A percentile compares a stretch with the other conserved stretches of the same genome.
Conservation (phyloP, 2,329 filamentous ascomycete genomes). For the Verticillium nonalfalfae region DNA sequence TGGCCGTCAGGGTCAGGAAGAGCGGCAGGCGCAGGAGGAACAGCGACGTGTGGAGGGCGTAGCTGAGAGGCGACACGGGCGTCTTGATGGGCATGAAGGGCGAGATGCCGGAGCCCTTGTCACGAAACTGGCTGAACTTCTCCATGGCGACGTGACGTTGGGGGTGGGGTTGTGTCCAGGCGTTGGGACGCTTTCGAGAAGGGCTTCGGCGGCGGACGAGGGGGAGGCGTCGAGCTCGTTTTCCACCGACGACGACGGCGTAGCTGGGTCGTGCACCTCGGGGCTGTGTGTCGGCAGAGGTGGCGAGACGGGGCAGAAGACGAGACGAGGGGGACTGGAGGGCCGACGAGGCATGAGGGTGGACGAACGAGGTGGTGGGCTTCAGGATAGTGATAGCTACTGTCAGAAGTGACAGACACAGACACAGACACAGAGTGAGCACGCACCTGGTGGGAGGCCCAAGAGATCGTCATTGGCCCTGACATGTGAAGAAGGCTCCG, state of each 20-base stretch:
- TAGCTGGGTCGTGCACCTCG: background rate
- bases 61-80: conserved; percentile 54
- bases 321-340: background rate
- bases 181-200: too few species aligned
- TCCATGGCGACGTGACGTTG: conserved; percentile 56
- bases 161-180: background rate
- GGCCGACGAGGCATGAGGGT: background rate
- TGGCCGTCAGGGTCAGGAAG: conserved; percentile 58
- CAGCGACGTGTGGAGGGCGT: conserved; percentile 61
- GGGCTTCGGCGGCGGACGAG: too few species aligned
- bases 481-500: background rate
- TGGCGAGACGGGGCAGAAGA: background rate
- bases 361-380: background rate
- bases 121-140: conserved; percentile 89
- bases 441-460: background rate
- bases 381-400: background rate
- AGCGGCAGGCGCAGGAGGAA: conserved; percentile 78
- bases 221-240: too few species aligned
- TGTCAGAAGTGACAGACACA: too few species aligned
- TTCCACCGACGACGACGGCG: too few species aligned
- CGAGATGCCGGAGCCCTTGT: conserved; percentile 90
- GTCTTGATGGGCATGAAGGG: conserved; percentile 83
- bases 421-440: too few species aligned
- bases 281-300: background rate
- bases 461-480: background rate